phyloP scores from a whole-genome alignment of 192 early-diverging fungal genomes.

The Coemansia asiatica region DNA sequence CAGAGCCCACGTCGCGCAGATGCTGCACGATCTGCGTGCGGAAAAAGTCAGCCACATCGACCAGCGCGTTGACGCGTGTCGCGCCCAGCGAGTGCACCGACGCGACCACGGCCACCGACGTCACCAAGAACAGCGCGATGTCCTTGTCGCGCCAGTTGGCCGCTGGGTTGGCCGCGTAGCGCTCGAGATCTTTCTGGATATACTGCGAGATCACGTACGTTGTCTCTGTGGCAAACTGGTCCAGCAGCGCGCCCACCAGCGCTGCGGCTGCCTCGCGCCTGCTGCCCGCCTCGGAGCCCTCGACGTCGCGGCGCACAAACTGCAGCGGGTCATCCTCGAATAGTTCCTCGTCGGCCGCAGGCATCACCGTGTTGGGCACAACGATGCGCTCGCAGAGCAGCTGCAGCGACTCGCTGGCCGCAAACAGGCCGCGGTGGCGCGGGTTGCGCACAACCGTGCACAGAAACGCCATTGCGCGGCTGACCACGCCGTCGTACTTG shows the following conservation, averaged over 20 bases:
- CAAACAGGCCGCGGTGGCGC: constrained; percentile 74
- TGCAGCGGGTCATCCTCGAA: constrained; percentile 98
- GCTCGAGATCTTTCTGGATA: constrained; percentile 67
- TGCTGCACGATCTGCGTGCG: constrained; percentile 79
- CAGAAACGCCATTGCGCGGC: constrained; percentile 87
- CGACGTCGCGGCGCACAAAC: constrained; percentile 88
- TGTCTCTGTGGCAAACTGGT: constrained; percentile 80
- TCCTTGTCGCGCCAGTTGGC: constrained; percentile 94
- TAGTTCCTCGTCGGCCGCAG: constrained; percentile 87
- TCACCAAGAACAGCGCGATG: constrained; percentile 89
- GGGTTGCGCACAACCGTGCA: constrained; percentile 80
- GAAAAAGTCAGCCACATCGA: constrained; percentile 85
- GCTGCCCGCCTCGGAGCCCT: constrained; percentile 88
- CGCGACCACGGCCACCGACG: constrained; percentile 80
- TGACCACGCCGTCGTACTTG: constrained; percentile 85
- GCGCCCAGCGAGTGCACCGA: constrained; percentile 79
- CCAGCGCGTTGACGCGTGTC: constrained; percentile 77
- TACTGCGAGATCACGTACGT: constrained; percentile 82
- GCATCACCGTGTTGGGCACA: constrained; percentile 86
- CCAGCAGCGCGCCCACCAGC: constrained; percentile 87
- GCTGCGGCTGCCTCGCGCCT: constrained; percentile 91
- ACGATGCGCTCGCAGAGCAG: constrained; percentile 89
- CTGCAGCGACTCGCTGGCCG: constrained; percentile 64
- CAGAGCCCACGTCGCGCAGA: constrained; percentile 69
- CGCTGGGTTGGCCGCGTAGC: constrained; percentile 68